Conservation (phyloP, 805 yeast species). For the Kuraishia cidri region DNA sequence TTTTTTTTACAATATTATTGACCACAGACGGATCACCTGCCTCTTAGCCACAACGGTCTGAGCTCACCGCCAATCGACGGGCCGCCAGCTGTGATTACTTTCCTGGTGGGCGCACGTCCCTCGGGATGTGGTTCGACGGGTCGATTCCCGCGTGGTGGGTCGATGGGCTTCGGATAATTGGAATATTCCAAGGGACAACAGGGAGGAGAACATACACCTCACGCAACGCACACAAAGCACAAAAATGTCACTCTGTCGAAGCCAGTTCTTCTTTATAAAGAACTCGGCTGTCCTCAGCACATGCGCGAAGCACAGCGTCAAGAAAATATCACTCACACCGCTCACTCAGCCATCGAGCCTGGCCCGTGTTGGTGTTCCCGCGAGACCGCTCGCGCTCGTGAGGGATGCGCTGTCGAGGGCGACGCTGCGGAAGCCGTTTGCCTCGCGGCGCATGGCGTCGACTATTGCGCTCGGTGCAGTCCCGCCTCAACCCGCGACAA, state of each 20-base stretch:
- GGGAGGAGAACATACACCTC: too few species aligned
- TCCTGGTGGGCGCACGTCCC: too few species aligned
- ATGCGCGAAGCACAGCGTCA: slow-evolving; percentile 5
- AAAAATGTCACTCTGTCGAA: slow-evolving; percentile 31
- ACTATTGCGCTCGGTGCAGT: not conserved
- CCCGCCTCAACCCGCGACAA: not conserved
- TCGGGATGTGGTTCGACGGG: too few species aligned
- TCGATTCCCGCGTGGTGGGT: too few species aligned
- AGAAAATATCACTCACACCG: not conserved
- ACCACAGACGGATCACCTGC: too few species aligned
- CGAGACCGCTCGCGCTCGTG: not conserved
- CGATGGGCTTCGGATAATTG: too few species aligned
- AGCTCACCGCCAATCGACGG: too few species aligned
- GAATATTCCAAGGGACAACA: too few species aligned
- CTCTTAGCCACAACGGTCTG: too few species aligned
- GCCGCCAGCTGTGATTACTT: too few species aligned
- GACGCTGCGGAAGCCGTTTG: not conserved
- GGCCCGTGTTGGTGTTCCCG: not conserved
- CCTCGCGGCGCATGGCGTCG: not conserved
- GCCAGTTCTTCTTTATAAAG: slow-evolving; percentile 50
- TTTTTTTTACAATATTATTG: too few species aligned
- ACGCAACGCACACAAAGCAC: slow-evolving; percentile 13
- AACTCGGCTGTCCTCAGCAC: slow-evolving; percentile 37
- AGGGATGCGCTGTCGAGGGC: too few species aligned
- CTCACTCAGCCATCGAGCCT: not conserved